Percentiles rank a stretch among this genome's conserved stretches.
Evolutionary conservation across 2,329 filamentous ascomycete species (phyloP).

Genomic region (Zarea fungicola): DNA sequence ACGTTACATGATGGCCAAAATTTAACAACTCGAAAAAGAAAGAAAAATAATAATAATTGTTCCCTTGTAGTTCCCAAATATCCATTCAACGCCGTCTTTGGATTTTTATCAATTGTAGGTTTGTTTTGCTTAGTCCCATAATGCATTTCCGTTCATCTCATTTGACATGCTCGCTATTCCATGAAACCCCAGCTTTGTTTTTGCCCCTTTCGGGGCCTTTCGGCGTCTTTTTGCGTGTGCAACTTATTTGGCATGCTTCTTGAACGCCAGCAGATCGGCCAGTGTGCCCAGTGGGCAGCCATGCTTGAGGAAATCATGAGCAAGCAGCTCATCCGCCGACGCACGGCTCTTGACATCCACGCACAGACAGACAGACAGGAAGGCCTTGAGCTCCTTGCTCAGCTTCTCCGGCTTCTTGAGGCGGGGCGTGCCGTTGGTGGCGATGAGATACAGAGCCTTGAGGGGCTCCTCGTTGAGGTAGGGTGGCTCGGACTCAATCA

Average conservation of each 20-base stretch:
- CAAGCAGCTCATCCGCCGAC: conserved; percentile 81
- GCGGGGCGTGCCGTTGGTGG: conserved; percentile 92
- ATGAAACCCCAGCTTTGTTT: neutral
- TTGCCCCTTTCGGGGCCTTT: neutral
- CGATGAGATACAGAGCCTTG: conserved; percentile 95
- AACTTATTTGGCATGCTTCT: conserved; percentile 62
- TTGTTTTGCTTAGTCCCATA: no score
- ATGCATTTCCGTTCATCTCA: neutral
- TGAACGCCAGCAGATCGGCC: conserved; percentile 82
- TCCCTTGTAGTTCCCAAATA: conserved; percentile 1
- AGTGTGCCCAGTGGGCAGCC: conserved; percentile 80
- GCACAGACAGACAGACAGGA: conserved; percentile 92
- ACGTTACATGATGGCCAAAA: conserved; percentile 7
- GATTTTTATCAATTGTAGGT: conserved; percentile 6
- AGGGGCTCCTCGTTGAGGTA: conserved; percentile 97
- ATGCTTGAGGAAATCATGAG: conserved; percentile 90
- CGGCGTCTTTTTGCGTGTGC: no score
- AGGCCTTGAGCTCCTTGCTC: conserved; percentile 95
- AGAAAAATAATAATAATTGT: conserved; percentile 6
- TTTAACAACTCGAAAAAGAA: conserved; percentile 4
- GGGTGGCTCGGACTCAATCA: conserved; percentile 97
- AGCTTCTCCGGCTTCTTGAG: conserved; percentile 98
- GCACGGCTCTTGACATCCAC: conserved; percentile 94
- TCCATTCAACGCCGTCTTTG: conserved; percentile 7
- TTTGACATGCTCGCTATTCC: neutral